Evolutionary conservation across 2,329 filamentous ascomycete genomes (phyloP), one percentile per base, ranked within the genome.

Genomic region (Sporothrix mexicana): DNA sequence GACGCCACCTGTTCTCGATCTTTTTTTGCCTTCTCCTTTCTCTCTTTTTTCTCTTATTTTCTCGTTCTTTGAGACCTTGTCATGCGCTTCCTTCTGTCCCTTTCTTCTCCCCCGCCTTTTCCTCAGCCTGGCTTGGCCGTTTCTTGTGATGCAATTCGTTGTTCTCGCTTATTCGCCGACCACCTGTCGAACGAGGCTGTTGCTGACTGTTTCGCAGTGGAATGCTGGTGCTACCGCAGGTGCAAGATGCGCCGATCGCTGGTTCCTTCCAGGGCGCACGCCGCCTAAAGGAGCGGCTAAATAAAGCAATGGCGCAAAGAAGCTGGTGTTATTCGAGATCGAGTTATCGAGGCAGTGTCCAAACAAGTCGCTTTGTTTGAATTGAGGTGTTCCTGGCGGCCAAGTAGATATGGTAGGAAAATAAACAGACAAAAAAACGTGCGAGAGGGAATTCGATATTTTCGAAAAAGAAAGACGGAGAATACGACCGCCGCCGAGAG

Each of bases 191-290:
- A 36, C 67, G 51, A 69, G n/a, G 67, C 51, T 61, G 68, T 70
- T 59, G 41, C 51, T 70, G 51, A 53, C 71, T 62, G 61, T 57
- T 45, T 72, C 20, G 23, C 51, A 36, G 41, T 51, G 64, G 64
- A 72, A 68, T 72, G 71, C n/a, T 53, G 62, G 62, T 72, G 15
- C n/a, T 13, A 62, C 64, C 25, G 20, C 30, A 51, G 53, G 57
- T 23, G 6, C 1, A 8, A 41, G n/a, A 5, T 41, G 69, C 47
- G 47, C n/a, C 53, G 66, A 30, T 72, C 36, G 66, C 66, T 66
- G 55, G 62, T 53, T 72, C 43, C 53, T 51, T 72, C 51, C 41
- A 45, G 47, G 30, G 66, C 47, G 25, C n/a, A 55, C 10, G 66
- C 47, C 67, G 49, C 67, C 51, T 57, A 70, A 67, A 57, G 47